Evolutionary conservation across 1,139 yeast species (phyloP).

Genomic region (Pichiaceae sp.): DNA sequence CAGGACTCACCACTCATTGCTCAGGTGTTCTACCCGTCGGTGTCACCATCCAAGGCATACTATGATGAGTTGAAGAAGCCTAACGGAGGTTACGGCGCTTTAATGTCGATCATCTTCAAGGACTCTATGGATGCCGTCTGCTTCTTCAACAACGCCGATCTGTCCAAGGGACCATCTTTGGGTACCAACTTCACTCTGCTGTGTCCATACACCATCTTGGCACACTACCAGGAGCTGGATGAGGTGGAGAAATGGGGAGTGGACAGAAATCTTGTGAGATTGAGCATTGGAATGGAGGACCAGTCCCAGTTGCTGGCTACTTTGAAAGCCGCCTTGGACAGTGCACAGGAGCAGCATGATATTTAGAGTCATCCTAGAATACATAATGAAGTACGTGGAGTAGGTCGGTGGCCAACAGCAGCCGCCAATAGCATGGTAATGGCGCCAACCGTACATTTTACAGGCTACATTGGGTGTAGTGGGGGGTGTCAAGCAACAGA

Average conservation of each 20-base stretch:
- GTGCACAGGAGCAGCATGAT: conserved; percentile 34
- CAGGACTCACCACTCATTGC: conserved; percentile 41
- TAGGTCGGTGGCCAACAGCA: no score
- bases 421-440: no score
- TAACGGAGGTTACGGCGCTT: conserved; percentile 89
- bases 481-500: no score
- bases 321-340: conserved; percentile 51
- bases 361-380: conserved; percentile 8
- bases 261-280: conserved; percentile 68
- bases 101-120: conserved; percentile 69
- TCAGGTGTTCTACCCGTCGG: conserved; percentile 63
- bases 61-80: conserved; percentile 65
- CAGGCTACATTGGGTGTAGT: no score
- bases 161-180: conserved; percentile 89
- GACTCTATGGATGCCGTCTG: conserved; percentile 56
- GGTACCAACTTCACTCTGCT: conserved; percentile 92
- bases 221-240: conserved; percentile 80
- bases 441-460: no score
- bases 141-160: conserved; percentile 66
- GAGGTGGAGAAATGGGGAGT: conserved; percentile 82
- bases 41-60: conserved; percentile 42
- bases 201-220: conserved; percentile 85
- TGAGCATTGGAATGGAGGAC: conserved; percentile 79
- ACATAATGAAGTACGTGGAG: background rate
- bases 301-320: conserved; percentile 44